Percentiles rank a stretch among this genome's conserved stretches.
Conservation (phyloP, 192 early-diverging fungal genomes). For the Gonapodya sp. region DNA sequence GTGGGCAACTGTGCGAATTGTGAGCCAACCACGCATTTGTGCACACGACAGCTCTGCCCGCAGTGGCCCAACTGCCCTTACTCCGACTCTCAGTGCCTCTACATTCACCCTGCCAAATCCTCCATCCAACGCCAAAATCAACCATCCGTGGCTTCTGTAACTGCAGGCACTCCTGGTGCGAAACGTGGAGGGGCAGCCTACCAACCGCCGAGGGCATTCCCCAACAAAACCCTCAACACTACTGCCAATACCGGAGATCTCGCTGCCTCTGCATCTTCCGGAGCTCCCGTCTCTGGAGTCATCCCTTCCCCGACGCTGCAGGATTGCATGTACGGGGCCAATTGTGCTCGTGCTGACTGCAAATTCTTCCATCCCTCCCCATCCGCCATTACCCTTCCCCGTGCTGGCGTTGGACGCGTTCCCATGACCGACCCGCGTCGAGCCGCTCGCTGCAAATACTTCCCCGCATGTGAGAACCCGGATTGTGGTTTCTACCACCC, state of each 20-base stretch:
- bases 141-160: neutral
- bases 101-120: constrained; percentile 8
- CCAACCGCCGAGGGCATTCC: neutral
- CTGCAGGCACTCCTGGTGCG: neutral
- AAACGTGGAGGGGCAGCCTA: neutral
- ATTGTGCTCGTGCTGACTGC: constrained; percentile 27
- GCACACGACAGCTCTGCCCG: constrained; percentile 2
- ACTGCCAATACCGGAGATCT: neutral
- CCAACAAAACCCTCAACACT: neutral
- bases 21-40: neutral
- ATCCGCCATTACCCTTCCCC: constrained; percentile 18
- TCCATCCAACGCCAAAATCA: constrained; percentile 8
- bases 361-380: constrained; percentile 29
- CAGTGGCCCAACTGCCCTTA: constrained; percentile 13
- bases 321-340: constrained; percentile 24
- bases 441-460: constrained; percentile 5
- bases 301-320: neutral
- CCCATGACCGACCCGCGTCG: neutral
- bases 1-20: neutral
- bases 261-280: neutral
- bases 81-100: constrained; percentile 9
- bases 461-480: neutral
- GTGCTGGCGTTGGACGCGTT: neutral
- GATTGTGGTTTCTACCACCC: constrained; percentile 13
- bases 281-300: neutral